Base-by-base conservation (phyloP, 202 grass and related monocot species). In the Tripidium arundinaceum region DNA sequence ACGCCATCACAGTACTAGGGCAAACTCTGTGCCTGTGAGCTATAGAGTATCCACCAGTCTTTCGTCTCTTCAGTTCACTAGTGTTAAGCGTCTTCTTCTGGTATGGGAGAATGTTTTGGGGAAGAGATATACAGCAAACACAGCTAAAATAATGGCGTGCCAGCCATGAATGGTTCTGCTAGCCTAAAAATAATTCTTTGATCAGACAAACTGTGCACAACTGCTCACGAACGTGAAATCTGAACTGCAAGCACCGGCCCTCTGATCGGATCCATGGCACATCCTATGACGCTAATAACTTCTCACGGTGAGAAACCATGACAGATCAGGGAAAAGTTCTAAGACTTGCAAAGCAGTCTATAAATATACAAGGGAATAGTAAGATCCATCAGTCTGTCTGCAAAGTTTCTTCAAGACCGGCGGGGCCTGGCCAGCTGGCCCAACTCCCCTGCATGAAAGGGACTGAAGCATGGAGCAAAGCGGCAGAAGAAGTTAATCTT, bases 351-450 rank as follows among this genome's bases (percentile, higher is more conserved):
- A 58, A 11, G 19, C 71, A 15, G 18, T 59, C 5, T 82, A 9
- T 76, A 76, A n/a, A n/a, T n/a, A 83, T 83, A 18, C 33, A 24
- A 22, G 3, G 34, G 77, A 76, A 65, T 76, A 76, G 55, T 81
- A 57, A 80, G 64, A 80, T 46, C 29, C 33, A 65, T 16, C 39
- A 18, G 19, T 39, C 45, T n/a, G 25, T 69, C 28, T 50, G 80
- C 52, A 65, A 84, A 81, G 55, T 57, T 84, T 80, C 55, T 69
- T 84, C 70, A 81, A 81, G 42, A 38, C 42, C 27, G 41, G 42
- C 18, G 27, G 60, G 59, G 21, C 34, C 11, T 18, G 41, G 22
- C 14, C 11, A 40, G 38, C 12, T 22, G 54, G 54, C 24, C 24
- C 39, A 26, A 42, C 29, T 38, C 16, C 19, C 16, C 34, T 50